A percentile compares a stretch with the other conserved stretches of the same genome.
Conservation (phyloP, 2,329 filamentous ascomycete genomes). For the Piedraia hortae region DNA sequence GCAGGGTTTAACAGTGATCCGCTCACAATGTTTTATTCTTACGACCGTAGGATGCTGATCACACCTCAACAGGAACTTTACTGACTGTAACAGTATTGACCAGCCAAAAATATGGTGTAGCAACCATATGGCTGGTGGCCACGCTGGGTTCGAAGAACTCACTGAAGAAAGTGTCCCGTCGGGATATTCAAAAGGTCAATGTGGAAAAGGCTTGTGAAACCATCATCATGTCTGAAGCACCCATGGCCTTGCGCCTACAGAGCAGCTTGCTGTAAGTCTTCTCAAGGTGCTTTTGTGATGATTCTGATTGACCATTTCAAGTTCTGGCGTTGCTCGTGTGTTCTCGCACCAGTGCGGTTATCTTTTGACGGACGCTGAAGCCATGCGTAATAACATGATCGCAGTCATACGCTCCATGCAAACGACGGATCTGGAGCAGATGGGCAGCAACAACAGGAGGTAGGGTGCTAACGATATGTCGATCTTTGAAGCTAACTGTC, state of each 20-base stretch:
- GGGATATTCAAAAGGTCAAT: constrained; percentile 69
- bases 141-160: constrained; percentile 51
- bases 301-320: too few species aligned
- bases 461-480: constrained; percentile 15
- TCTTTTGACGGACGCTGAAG: constrained; percentile 53
- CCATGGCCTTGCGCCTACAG: constrained; percentile 71
- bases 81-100: constrained; percentile 34
- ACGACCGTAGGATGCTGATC: too few species aligned
- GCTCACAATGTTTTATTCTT: too few species aligned
- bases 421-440: constrained; percentile 35
- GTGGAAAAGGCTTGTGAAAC: constrained; percentile 65
- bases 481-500: too few species aligned
- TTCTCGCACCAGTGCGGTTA: constrained; percentile 73
- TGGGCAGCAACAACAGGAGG: constrained; percentile 40
- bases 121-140: constrained; percentile 85
- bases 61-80: neutral
- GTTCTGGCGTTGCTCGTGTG: constrained; percentile 63
- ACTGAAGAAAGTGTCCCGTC: constrained; percentile 49
- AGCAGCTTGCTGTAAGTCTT: constrained; percentile 44
- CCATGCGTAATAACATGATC: constrained; percentile 45
- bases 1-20: too few species aligned
- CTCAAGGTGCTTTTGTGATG: neutral
- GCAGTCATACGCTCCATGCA: constrained; percentile 32
- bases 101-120: constrained; percentile 66
- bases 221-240: constrained; percentile 63